Evolutionary conservation across 2,329 filamentous ascomycete genomes (phyloP).

Genomic region (Sordariomycetes sp.): DNA sequence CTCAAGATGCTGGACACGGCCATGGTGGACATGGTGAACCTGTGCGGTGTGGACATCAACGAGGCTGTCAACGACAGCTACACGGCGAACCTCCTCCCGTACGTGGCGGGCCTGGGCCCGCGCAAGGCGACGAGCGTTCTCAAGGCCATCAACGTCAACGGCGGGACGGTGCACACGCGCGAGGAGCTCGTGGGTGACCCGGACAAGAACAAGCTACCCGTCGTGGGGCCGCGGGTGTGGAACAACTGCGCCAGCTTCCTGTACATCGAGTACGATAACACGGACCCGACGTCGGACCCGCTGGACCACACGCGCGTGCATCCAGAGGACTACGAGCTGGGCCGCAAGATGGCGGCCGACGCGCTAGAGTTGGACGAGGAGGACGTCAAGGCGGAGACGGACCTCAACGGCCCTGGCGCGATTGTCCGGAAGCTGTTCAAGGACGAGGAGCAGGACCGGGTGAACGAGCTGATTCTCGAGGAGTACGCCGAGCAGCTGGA

Average conservation of each 20-base stretch:
- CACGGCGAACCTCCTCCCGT: constrained; percentile 78
- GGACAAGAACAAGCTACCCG: constrained; percentile 61
- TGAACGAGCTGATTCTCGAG: constrained; percentile 91
- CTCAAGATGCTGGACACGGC: constrained; percentile 82
- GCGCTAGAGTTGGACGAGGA: constrained; percentile 94
- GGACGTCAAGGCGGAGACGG: constrained; percentile 87
- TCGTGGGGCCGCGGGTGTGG: constrained; percentile 84
- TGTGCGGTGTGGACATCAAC: constrained; percentile 90
- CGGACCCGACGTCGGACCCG: constrained; percentile 73
- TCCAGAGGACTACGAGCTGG: constrained; percentile 95
- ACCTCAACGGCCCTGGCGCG: constrained; percentile 78
- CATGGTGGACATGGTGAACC: constrained; percentile 96
- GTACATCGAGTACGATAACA: constrained; percentile 76
- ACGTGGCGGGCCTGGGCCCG: constrained; percentile 80
- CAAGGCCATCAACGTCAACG: constrained; percentile 81
- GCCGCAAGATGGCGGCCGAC: constrained; percentile 96
- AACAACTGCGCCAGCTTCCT: constrained; percentile 96
- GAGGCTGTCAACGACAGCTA: constrained; percentile 74
- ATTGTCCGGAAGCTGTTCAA: constrained; percentile 92
- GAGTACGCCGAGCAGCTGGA: constrained; percentile 95
- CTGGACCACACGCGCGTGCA: constrained; percentile 95
- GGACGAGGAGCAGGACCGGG: constrained; percentile 84
- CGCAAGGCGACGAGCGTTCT: constrained; percentile 68
- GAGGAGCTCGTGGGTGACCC: constrained; percentile 83
- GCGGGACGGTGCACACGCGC: constrained; percentile 70